Percentiles rank a stretch among this genome's conserved stretches.
Conservation (phyloP, 1,139 yeast species). For the Yamadazyma dushanensis region DNA sequence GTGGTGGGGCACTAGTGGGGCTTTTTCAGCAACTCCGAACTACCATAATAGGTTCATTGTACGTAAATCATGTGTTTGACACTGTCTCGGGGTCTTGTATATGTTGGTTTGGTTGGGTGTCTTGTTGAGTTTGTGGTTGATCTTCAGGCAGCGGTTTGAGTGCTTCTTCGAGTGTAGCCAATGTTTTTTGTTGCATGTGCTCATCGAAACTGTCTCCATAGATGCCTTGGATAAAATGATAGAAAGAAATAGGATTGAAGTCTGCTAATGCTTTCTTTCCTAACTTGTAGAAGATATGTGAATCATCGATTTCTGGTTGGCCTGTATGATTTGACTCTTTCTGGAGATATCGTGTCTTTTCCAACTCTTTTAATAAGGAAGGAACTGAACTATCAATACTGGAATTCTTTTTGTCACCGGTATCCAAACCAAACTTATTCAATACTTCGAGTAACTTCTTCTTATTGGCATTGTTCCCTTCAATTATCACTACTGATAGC, state of each 20-base stretch:
- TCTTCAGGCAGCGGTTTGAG: slow-evolving; percentile 7
- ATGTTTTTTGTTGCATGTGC: slow-evolving; percentile 20
- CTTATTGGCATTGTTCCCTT: slow-evolving; percentile 37
- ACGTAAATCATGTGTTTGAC: too few relatives aligned
- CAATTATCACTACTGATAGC: slow-evolving; percentile 29
- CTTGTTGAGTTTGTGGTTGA: neutral
- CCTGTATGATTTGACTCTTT: slow-evolving; percentile 14
- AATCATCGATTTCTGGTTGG: slow-evolving; percentile 7
- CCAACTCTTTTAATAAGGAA: slow-evolving; percentile 31
- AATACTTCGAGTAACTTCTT: slow-evolving; percentile 23
- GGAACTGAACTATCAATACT: slow-evolving; percentile 23
- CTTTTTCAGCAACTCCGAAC: too few relatives aligned
- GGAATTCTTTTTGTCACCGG: slow-evolving; percentile 22
- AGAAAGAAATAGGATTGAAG: slow-evolving; percentile 32
- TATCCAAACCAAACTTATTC: slow-evolving; percentile 31
- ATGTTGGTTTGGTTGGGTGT: too few relatives aligned
- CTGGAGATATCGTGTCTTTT: slow-evolving; percentile 32
- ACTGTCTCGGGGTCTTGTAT: too few relatives aligned
- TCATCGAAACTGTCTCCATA: slow-evolving; percentile 29
- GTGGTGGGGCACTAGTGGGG: too few relatives aligned
- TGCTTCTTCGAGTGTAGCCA: slow-evolving; percentile 28
- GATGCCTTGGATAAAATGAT: slow-evolving; percentile 25
- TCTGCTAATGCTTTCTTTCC: slow-evolving; percentile 38
- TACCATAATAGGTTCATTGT: too few relatives aligned
- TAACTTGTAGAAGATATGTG: slow-evolving; percentile 25